Evolutionary conservation across 108 stramenopile genomes (phyloP).

Genomic region (Cyclotella cryptica): DNA sequence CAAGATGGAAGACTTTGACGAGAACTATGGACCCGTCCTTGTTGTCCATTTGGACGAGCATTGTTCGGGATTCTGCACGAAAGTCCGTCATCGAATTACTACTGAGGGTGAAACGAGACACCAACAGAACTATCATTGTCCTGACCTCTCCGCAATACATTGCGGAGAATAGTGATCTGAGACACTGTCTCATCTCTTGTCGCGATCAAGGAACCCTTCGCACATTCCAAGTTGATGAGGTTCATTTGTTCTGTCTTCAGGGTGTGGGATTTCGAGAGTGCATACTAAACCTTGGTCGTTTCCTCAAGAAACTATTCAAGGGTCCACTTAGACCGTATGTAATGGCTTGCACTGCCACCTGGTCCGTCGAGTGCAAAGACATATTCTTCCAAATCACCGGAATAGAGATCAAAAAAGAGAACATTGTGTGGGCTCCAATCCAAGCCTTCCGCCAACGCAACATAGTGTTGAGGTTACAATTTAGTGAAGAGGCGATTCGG

Average conservation of each 20-base stretch:
- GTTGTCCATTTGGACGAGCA: conserved; percentile 4
- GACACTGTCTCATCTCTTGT: too few species aligned
- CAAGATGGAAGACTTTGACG: neutral
- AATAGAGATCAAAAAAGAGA: neutral
- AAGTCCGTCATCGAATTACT: too few species aligned
- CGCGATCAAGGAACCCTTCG: too few species aligned
- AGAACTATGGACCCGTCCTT: neutral
- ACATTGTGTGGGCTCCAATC: neutral
- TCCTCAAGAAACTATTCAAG: neutral
- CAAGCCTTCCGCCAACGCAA: neutral
- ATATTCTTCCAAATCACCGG: neutral
- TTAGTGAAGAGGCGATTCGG: neutral
- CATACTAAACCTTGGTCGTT: neutral
- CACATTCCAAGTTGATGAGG: too few species aligned
- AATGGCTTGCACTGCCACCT: neutral
- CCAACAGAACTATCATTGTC: neutral
- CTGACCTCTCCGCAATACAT: conserved; percentile 1
- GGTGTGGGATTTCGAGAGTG: neutral
- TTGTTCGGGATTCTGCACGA: neutral
- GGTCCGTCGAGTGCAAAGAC: neutral
- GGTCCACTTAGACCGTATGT: neutral
- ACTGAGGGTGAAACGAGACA: neutral
- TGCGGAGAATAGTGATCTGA: neutral
- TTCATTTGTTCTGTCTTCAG: too few species aligned
- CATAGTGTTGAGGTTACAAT: too few species aligned